Evolutionary conservation across 140 eudicot genomes (phyloP).

Genomic region (Erigeron philadelphicus): DNA sequence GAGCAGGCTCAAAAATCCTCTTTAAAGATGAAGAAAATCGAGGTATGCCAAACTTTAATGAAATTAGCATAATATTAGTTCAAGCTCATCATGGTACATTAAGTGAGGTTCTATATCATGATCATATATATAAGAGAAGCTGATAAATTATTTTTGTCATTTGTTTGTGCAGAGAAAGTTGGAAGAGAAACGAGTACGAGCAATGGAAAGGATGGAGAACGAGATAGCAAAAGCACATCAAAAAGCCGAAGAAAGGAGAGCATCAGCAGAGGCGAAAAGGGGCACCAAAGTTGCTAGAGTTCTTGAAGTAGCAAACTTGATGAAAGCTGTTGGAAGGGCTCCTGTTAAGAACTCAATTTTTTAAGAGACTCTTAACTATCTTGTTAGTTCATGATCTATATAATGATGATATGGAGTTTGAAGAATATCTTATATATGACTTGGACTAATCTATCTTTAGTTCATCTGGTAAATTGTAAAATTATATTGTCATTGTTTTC

Average conservation of each 20-base stretch:
- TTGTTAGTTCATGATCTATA: conserved; percentile 14
- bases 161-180: conserved; percentile 54
- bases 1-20: conserved; percentile 55
- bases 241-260: conserved; percentile 87
- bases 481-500: not conserved
- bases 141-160: not conserved
- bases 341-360: conserved; percentile 70
- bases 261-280: conserved; percentile 76
- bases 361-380: conserved; percentile 21
- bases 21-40: conserved; percentile 78
- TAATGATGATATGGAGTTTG: conserved; percentile 9
- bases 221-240: conserved; percentile 83
- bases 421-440: conserved; percentile 10
- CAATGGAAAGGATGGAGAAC: conserved; percentile 80
- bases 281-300: conserved; percentile 80
- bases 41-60: conserved; percentile 38
- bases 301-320: conserved; percentile 70
- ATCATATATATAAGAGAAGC: not conserved
- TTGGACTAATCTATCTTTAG: conserved; percentile 16
- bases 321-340: conserved; percentile 77
- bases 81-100: not conserved
- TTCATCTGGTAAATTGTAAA: conserved; percentile 4
- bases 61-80: not conserved
- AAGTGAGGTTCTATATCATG: conserved; percentile 2
- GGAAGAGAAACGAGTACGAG: conserved; percentile 85